phyloP scores from a whole-genome alignment of 148 eudicot genomes.

The Rhododendron mucronatum region DNA sequence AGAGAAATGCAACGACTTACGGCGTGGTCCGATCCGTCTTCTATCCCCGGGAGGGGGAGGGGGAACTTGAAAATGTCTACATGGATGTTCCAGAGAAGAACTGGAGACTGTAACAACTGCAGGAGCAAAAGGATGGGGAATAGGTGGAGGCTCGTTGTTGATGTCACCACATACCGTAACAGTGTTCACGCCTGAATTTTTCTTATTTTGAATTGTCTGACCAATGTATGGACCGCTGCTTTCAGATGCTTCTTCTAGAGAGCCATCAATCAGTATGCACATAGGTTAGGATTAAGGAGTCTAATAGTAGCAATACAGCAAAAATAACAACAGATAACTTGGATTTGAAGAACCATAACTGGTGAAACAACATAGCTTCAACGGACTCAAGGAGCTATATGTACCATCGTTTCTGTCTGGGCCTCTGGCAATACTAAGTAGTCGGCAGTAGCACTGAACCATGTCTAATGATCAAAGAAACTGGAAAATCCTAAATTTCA shows the following conservation, averaged over 20 bases:
- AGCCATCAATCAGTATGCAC: constrained; percentile 10
- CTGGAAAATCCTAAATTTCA: neutral
- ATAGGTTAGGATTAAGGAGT: constrained; percentile 2
- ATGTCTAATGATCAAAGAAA: neutral
- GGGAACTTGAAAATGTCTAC: constrained; percentile 49
- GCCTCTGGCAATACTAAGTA: neutral
- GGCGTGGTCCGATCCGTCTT: constrained; percentile 79
- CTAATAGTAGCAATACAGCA: neutral
- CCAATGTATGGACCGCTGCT: constrained; percentile 25
- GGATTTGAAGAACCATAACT: neutral
- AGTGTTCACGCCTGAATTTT: neutral
- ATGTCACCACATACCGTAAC: constrained; percentile 26
- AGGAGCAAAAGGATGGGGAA: constrained; percentile 14
- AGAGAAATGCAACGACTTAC: constrained; percentile 43
- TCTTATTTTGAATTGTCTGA: constrained; percentile 20
- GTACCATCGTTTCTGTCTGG: neutral
- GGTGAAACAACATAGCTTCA: neutral
- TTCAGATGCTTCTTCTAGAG: constrained; percentile 34
- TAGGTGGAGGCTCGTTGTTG: constrained; percentile 8
- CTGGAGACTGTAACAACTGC: constrained; percentile 7
- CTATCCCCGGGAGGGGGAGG: constrained; percentile 71
- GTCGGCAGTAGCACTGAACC: neutral
- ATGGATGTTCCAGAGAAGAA: constrained; percentile 33
- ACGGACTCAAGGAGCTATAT: neutral
- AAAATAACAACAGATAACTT: neutral